Evolutionary conservation across 2,329 filamentous ascomycete genomes (phyloP).

Genomic region (Botrytis aclada): DNA sequence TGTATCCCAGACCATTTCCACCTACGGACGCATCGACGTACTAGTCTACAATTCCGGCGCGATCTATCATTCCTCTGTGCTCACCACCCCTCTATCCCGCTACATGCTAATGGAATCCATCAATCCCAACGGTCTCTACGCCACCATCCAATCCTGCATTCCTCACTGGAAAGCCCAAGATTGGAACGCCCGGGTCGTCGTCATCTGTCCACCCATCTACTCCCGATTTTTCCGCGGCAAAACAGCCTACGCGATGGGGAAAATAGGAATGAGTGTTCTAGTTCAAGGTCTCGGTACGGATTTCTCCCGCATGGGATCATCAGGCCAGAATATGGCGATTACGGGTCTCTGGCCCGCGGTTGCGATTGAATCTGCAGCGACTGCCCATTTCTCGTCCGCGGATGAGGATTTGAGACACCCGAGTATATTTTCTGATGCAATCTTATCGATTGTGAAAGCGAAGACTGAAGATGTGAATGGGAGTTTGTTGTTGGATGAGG

Average conservation of each 20-base stretch:
- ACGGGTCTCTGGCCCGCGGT: slow-evolving; percentile 80
- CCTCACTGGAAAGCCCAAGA: slow-evolving; percentile 58
- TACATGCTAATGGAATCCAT: slow-evolving; percentile 76
- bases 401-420: slow-evolving; percentile 61
- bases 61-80: slow-evolving; percentile 78
- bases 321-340: slow-evolving; percentile 67
- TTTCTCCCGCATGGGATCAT: slow-evolving; percentile 57
- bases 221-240: slow-evolving; percentile 82
- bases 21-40: slow-evolving; percentile 58
- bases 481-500: slow-evolving; percentile 71
- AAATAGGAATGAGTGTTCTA: slow-evolving; percentile 78
- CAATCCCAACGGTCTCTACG: slow-evolving; percentile 75
- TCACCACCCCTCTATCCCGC: slow-evolving; percentile 69
- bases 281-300: slow-evolving; percentile 83
- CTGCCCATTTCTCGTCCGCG: slow-evolving; percentile 42
- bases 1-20: slow-evolving; percentile 48
- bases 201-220: slow-evolving; percentile 83
- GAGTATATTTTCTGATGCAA: slow-evolving; percentile 75
- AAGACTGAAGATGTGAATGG: slow-evolving; percentile 65
- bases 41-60: slow-evolving; percentile 81
- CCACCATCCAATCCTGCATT: slow-evolving; percentile 62
- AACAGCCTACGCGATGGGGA: slow-evolving; percentile 76
- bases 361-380: slow-evolving; percentile 74
- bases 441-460: slow-evolving; percentile 66
- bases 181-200: slow-evolving; percentile 64